Percentiles rank a stretch among this genome's conserved stretches.
Conservation (phyloP, 768 basidiomycete species). For the Tubosaeta brunneosetosa region DNA sequence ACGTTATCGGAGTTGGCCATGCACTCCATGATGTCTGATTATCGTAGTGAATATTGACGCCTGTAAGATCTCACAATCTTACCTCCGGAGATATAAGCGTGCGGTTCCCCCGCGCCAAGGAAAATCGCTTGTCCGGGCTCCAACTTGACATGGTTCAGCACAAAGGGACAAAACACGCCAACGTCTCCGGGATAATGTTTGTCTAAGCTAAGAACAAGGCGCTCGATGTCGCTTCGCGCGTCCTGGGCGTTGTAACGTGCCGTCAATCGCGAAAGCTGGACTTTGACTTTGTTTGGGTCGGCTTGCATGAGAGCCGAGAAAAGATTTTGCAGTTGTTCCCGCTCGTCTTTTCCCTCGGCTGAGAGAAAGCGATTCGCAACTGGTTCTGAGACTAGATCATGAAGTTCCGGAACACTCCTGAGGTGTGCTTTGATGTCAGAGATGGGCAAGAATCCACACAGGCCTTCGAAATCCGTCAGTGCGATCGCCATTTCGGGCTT, state of each 20-base stretch:
- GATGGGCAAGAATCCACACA: slow-evolving; percentile 92
- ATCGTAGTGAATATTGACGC: background rate
- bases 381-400: slow-evolving; percentile 57
- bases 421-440: slow-evolving; percentile 65
- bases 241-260: slow-evolving; percentile 51
- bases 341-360: slow-evolving; percentile 32
- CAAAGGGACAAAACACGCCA: slow-evolving; percentile 86
- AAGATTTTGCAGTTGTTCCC: slow-evolving; percentile 59
- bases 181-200: slow-evolving; percentile 88
- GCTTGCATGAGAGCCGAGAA: slow-evolving; percentile 87
- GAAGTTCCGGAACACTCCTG: slow-evolving; percentile 67
- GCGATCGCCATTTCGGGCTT: slow-evolving; percentile 99
- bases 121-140: slow-evolving; percentile 88
- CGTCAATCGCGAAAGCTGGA: slow-evolving; percentile 55
- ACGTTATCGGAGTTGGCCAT: slow-evolving; percentile 99
- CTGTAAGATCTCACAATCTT: slow-evolving; percentile 17
- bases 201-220: slow-evolving; percentile 60
- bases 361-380: slow-evolving; percentile 51
- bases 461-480: slow-evolving; percentile 80
- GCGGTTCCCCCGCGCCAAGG: slow-evolving; percentile 93
- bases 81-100: slow-evolving; percentile 95
- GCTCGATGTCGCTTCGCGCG: slow-evolving; percentile 45
- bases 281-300: slow-evolving; percentile 45
- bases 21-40: slow-evolving; percentile 91
- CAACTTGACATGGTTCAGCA: slow-evolving; percentile 83